These are phyloP conservation scores for Fusarium sp. DNA, from an alignment of 2,329 filamentous ascomycete species.

Conservation along the genomic window DNA sequence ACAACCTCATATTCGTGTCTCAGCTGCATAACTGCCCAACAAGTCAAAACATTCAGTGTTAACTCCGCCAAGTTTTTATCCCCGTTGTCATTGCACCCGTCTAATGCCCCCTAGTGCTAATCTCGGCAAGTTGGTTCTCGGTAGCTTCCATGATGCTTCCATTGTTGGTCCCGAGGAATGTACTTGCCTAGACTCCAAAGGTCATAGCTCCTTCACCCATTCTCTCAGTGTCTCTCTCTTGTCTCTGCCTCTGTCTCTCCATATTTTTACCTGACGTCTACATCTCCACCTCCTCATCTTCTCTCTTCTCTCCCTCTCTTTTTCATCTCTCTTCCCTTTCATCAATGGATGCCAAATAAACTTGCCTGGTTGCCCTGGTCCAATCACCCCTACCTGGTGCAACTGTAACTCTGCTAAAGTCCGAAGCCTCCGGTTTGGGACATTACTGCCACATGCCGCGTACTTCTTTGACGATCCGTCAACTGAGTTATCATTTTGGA, in stretches of 20 bases:
- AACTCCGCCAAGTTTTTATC: conserved; percentile 1
- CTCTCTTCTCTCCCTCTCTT: not conserved
- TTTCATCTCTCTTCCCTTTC: not conserved
- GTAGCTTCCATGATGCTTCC: conserved; percentile 23
- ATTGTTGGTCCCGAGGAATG: conserved; percentile 14
- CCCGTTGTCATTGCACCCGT: not conserved
- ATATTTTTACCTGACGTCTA: not conserved
- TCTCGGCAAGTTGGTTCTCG: conserved; percentile 23
- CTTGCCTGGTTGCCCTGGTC: conserved; percentile 4
- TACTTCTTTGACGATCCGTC: conserved; percentile 29
- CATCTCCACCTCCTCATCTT: conserved; percentile 1
- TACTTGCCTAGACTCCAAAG: conserved; percentile 3
- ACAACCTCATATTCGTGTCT: not conserved
- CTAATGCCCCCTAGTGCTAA: conserved; percentile 1
- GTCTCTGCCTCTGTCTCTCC: not conserved
- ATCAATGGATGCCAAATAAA: conserved; percentile 5
- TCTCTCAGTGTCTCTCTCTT: not conserved
- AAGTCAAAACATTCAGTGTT: not conserved
- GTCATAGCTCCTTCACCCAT: conserved; percentile 16
- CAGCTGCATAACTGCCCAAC: not conserved
- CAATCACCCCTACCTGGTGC: conserved; percentile 13
- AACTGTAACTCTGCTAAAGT: conserved; percentile 10
- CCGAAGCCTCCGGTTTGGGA: conserved; percentile 24
- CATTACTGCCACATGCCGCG: conserved; percentile 38
- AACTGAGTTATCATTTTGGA: conserved; percentile 33